Base-by-base conservation (phyloP, 345 rosid genomes). In the Euphorbia pulcherrima region DNA sequence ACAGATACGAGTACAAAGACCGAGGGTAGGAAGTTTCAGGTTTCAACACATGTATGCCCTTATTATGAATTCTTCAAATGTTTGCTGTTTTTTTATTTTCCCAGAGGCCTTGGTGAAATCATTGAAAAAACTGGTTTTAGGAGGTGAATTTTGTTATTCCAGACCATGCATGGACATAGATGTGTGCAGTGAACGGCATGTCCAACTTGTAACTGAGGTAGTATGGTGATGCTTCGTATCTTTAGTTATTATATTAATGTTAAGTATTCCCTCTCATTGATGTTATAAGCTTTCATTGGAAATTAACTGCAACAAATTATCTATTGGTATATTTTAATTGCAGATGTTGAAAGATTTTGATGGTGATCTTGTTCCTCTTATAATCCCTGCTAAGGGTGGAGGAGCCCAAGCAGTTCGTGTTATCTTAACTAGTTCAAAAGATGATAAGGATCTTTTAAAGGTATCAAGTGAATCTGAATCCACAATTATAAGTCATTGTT, bases 121-220 rank as follows among this genome's bases (percentile, higher is more conserved):
- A 52, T 62, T 93, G 60, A 81, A 91, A 63, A 89, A 80, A 62
- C 72, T 93, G 59, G 72, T 88, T 30, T 14, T 81, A 33, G 85
- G 85, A 17, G 76, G 69, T 61, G 92, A 89, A 64, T 81, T 83
- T 65, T 84, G 74, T 79, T 76, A 83, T 53, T 86, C 96, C 18
- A 85, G 97, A 83, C 88, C 94, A 24, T 75, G 90, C 73, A 78
- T 86, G 79, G 84, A 81, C 62, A 83, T 90, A 64, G 97, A 90
- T 60, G 90, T 89, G 70, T 90, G 94, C 64, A 90, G 91, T 70
- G 94, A 90, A 71, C 90, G 87, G 46, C 98, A 90, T 76, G 88
- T 78, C 52, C 89, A 86, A 71, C 92, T 90, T 39, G 81, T 77
- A 21, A 41, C 83, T 64, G 85, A 85, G 96, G 98, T 93, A 76